These are phyloP conservation scores for Tephrocybe sp. DNA, from an alignment of 768 basidiomycete species.

Conservation along the genomic window DNA sequence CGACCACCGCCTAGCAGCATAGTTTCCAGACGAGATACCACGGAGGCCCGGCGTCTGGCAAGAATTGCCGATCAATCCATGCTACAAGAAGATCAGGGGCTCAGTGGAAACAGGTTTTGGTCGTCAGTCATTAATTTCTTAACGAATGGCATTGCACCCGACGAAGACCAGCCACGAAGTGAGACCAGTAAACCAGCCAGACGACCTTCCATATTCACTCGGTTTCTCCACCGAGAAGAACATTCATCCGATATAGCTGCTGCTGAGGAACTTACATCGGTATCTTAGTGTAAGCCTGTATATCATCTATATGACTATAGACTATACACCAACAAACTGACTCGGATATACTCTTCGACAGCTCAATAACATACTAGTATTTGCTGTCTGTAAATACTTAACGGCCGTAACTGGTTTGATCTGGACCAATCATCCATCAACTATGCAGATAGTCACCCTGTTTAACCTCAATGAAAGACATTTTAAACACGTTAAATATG, in stretches of 20 bases:
- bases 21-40: slow-evolving; percentile 84
- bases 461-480: too few relatives aligned
- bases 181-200: background rate
- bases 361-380: too few relatives aligned
- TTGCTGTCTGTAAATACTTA: too few relatives aligned
- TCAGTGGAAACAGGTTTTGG: slow-evolving; percentile 78
- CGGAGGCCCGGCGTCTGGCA: slow-evolving; percentile 72
- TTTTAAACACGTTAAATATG: too few relatives aligned
- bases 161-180: slow-evolving; percentile 30
- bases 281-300: too few relatives aligned
- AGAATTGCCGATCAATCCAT: slow-evolving; percentile 70
- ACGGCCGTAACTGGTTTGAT: too few relatives aligned
- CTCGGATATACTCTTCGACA: too few relatives aligned
- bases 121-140: slow-evolving; percentile 63
- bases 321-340: too few relatives aligned
- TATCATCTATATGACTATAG: too few relatives aligned
- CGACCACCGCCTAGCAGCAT: slow-evolving; percentile 91
- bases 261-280: too few relatives aligned
- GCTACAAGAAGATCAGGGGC: slow-evolving; percentile 52
- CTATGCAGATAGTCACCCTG: too few relatives aligned
- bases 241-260: slow-evolving; percentile 1
- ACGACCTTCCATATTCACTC: slow-evolving; percentile 7
- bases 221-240: slow-evolving; percentile 7
- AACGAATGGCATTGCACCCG: slow-evolving; percentile 50
- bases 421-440: too few relatives aligned